Base-by-base conservation (phyloP, 148 eudicot genomes). In the Vaccinium vitisidaea region DNA sequence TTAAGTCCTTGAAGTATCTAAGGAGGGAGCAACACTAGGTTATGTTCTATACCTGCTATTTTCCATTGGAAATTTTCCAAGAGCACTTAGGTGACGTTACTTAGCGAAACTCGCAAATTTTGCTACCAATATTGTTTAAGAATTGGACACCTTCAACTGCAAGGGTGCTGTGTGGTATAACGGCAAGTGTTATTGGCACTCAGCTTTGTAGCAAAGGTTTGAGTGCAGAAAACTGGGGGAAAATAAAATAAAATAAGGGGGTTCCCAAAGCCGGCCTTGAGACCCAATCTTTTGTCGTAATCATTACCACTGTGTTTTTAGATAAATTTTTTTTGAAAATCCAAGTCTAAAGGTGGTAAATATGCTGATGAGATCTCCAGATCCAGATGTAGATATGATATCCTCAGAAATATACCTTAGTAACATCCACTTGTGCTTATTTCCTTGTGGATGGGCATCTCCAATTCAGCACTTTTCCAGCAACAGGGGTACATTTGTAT, bases 401-500 rank as follows among this genome's bases (percentile, higher is more conserved):
- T 39, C 50, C 23, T 73, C 36, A 73, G 46, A 36, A 73, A 23
- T 15, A 73, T 32, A 73, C 48, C 77, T 15, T 73, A 9, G n/a
- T 70, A 7, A 15, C 70, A 13, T 27, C 39, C 39, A 36, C 9
- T 73, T 73, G 50, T 36, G 77, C 48, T 73, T 39, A 36, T 15
- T 73, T 36, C 49, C 49, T 39, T 73, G 77, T 73, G 50, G 49
- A 73, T 73, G 8, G 77, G 77, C 77, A 73, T 73, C 75, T 70
- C 21, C 11, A 36, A 16, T 36, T 36, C 10, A 1, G 14, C 36
- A 67, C 36, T 1, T 36, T 25, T 9, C 49, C 49, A 14, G 39
- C 48, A 7, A 7, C 11, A 73, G 4, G 10, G 77, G 77, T 36
- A 4, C 74, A 6, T 36, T 32, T 73, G 21, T 1, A 30, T 32